Conservation (phyloP, 345 rosid species). For the Eucalyptus fibrosa region DNA sequence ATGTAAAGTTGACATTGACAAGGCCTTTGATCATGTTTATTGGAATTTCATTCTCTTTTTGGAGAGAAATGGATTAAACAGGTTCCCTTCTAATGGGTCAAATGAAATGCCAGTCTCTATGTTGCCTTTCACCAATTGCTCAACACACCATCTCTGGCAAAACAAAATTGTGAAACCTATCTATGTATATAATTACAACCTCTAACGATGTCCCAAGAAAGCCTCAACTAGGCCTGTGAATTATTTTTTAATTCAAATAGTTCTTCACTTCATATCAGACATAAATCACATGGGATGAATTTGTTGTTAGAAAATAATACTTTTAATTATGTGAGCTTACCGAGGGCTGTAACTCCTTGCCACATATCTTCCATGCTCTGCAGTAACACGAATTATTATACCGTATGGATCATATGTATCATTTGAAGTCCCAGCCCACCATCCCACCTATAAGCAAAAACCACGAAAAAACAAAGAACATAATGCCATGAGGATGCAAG, state of each 20-base stretch:
- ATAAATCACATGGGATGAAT: not conserved
- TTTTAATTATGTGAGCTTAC: slow-evolving; percentile 15
- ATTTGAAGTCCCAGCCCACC: slow-evolving; percentile 93
- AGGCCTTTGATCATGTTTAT: not conserved
- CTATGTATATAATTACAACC: not conserved
- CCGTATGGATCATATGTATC: slow-evolving; percentile 77
- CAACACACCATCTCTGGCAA: not conserved
- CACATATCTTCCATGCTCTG: slow-evolving; percentile 95
- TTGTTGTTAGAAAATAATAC: not conserved
- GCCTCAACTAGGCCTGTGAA: not conserved
- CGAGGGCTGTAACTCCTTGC: slow-evolving; percentile 78
- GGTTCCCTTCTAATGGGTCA: not conserved
- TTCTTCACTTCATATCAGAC: not conserved
- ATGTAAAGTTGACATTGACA: not conserved
- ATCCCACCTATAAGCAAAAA: slow-evolving; percentile 56
- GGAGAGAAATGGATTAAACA: not conserved
- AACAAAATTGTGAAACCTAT: not conserved
- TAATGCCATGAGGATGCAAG: not conserved
- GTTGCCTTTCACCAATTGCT: not conserved
- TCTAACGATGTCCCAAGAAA: not conserved
- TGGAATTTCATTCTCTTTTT: not conserved
- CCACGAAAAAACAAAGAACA: not conserved
- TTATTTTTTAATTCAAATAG: not conserved
- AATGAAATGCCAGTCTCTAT: not conserved
- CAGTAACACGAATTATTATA: slow-evolving; percentile 70